These are phyloP conservation scores for Ogataea methanolica DNA, from an alignment of 805 yeast species.

Conservation along the genomic window DNA sequence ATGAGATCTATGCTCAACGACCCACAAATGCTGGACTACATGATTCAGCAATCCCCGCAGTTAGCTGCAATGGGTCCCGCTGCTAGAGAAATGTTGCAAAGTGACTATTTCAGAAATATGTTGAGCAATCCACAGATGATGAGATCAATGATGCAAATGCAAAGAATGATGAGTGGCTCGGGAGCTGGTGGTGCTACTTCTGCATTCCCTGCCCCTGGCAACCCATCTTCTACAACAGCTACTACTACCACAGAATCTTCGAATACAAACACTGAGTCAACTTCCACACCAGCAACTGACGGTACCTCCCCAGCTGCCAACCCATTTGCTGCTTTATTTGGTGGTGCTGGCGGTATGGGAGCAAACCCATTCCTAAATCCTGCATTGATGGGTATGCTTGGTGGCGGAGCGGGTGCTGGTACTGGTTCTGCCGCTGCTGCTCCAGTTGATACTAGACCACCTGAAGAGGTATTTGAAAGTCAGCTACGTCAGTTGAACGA, in stretches of 20 bases:
- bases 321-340: conserved; percentile 40
- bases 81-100: conserved; percentile 79
- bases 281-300: conserved; percentile 1
- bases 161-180: conserved; percentile 42
- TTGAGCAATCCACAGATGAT: conserved; percentile 79
- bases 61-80: conserved; percentile 85
- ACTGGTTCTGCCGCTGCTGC: conserved; percentile 54
- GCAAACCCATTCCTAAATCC: conserved; percentile 39
- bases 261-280: background rate
- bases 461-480: conserved; percentile 70
- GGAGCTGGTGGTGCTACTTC: conserved; percentile 26
- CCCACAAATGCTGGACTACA: conserved; percentile 81
- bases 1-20: conserved; percentile 79
- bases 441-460: conserved; percentile 66
- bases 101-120: conserved; percentile 77
- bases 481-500: conserved; percentile 75
- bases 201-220: conserved; percentile 51
- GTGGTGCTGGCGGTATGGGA: conserved; percentile 17
- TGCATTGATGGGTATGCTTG: conserved; percentile 41
- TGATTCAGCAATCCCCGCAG: conserved; percentile 82
- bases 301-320: conserved; percentile 32
- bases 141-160: conserved; percentile 77
- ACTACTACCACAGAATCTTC: conserved; percentile 11
- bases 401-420: conserved; percentile 61
- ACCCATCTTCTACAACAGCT: conserved; percentile 17